Conservation (phyloP, 352 stramenopile genomes). For the Phytopythium mirpurense region DNA sequence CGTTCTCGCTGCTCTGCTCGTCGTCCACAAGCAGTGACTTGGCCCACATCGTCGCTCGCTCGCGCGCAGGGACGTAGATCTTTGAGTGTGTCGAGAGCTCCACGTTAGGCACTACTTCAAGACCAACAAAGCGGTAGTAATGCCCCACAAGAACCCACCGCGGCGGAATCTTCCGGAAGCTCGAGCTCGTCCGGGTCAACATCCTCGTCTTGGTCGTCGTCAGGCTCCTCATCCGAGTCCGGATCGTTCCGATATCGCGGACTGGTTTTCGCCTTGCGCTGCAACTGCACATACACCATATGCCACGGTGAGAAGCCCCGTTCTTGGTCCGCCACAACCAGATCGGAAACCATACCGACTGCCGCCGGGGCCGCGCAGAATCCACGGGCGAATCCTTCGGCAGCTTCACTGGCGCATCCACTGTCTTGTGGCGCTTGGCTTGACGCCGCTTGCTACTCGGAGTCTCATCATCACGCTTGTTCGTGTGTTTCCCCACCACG, state of each 20-base stretch:
- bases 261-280: constrained; percentile 42
- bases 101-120: background rate
- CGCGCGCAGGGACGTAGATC: constrained; percentile 66
- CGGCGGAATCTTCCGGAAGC: background rate
- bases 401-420: constrained; percentile 4
- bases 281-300: constrained; percentile 17
- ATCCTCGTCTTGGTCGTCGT: constrained; percentile 4
- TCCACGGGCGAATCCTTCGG: constrained; percentile 2
- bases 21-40: constrained; percentile 42
- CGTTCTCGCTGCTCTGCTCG: constrained; percentile 25
- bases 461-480: background rate
- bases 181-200: constrained; percentile 4
- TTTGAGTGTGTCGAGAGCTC: background rate
- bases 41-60: constrained; percentile 68
- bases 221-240: constrained; percentile 33
- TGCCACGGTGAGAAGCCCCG: no score
- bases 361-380: constrained; percentile 10
- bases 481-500: background rate
- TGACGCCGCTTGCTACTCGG: background rate
- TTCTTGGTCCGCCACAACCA: no score
- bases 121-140: background rate
- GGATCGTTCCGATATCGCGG: constrained; percentile 36
- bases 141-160: background rate
- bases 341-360: constrained; percentile 5
- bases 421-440: constrained; percentile 7